A percentile compares a stretch with the other conserved stretches of the same genome.
These are phyloP conservation scores for Aspergillus glaucus DNA, from an alignment of 2,329 filamentous ascomycete species.

Conservation along the genomic window DNA sequence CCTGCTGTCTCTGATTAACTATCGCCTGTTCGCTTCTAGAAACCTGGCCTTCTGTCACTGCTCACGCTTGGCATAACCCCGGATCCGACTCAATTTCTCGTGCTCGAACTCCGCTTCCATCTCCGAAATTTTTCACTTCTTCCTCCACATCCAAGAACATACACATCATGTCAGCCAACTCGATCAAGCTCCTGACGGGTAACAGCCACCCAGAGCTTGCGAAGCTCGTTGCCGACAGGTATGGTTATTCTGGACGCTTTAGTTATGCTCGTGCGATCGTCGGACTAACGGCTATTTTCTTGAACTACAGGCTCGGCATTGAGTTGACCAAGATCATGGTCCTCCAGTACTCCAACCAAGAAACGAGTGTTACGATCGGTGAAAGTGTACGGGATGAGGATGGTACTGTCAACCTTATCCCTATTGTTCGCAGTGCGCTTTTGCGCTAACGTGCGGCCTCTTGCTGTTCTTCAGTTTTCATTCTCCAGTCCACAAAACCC, in stretches of 20 bases:
- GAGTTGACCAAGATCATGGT: conserved; percentile 65
- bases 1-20: too few species aligned
- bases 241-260: conserved; percentile 19
- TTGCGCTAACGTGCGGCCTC: conserved; percentile 6
- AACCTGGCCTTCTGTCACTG: too few species aligned
- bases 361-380: conserved; percentile 71
- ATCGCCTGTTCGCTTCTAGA: too few species aligned
- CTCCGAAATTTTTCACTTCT: conserved; percentile 3
- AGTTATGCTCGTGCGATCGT: not conserved
- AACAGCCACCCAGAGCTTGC: conserved; percentile 69
- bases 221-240: conserved; percentile 63
- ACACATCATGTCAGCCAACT: conserved; percentile 60
- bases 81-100: not conserved
- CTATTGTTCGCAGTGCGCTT: conserved; percentile 2
- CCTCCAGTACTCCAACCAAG: conserved; percentile 60
- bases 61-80: not conserved
- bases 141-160: not conserved
- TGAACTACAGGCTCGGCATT: conserved; percentile 51
- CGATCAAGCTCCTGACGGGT: conserved; percentile 68
- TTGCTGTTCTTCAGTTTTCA: conserved; percentile 61
- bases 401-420: conserved; percentile 45
- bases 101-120: not conserved
- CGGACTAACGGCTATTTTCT: conserved; percentile 9
- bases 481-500: conserved; percentile 87
- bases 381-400: conserved; percentile 96